These are phyloP conservation scores for Apium graveolens DNA, from an alignment of 129 eudicot species.

Conservation along the genomic window DNA sequence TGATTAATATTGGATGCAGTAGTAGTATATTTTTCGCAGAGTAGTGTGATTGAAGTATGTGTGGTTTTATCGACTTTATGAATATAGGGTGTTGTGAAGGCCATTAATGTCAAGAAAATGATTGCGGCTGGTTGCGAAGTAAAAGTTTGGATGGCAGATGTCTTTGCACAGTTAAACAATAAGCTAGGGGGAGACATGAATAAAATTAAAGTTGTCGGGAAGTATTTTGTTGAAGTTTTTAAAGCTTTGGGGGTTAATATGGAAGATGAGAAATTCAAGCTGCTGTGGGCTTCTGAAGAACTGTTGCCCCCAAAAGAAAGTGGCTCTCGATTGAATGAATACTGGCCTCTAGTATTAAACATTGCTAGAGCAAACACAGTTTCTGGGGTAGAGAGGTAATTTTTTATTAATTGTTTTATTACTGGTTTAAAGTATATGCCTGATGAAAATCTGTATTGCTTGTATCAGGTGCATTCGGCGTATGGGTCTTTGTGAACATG, in stretches of 20 bases:
- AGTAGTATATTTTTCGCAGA: background rate
- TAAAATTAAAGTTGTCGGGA: constrained; percentile 40
- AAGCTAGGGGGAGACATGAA: constrained; percentile 57
- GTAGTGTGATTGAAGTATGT: background rate
- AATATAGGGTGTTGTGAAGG: constrained; percentile 48
- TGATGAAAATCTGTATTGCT: background rate
- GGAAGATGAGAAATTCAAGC: constrained; percentile 36
- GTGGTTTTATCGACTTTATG: background rate
- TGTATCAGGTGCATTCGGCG: constrained; percentile 35
- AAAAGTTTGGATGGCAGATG: constrained; percentile 54
- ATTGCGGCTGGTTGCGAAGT: constrained; percentile 60
- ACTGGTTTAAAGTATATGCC: too few species aligned
- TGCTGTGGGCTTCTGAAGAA: constrained; percentile 50
- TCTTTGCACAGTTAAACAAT: constrained; percentile 47
- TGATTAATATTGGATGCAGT: background rate
- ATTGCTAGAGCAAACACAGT: constrained; percentile 43
- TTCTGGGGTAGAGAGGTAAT: constrained; percentile 38
- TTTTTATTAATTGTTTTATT: background rate
- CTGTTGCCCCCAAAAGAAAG: constrained; percentile 47
- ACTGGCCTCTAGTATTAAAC: constrained; percentile 58
- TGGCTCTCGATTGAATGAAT: constrained; percentile 33
- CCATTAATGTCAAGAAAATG: constrained; percentile 45
- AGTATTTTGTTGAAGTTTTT: constrained; percentile 45
- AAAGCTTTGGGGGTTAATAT: constrained; percentile 47
- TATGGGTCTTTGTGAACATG: constrained; percentile 52